Percentiles rank a stretch among this genome's conserved stretches.
Conservation (phyloP, 768 basidiomycete species). For the Porpolomopsis calyptriformis region DNA sequence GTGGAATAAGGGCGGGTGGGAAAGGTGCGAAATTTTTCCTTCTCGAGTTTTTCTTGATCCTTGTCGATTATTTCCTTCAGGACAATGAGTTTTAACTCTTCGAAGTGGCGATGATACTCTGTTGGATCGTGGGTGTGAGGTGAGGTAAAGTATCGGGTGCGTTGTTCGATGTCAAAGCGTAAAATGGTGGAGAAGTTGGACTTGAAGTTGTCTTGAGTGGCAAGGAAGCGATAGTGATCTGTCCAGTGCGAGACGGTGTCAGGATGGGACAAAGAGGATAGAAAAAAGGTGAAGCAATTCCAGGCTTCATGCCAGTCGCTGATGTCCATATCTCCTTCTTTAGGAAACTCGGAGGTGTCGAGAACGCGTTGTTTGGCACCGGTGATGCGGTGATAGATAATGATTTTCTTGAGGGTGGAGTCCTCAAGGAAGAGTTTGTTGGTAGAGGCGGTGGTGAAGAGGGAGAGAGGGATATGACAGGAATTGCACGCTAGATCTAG, state of each 20-base stretch:
- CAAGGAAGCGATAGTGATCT: neutral
- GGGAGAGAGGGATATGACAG: conserved; percentile 4
- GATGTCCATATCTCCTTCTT: conserved; percentile 8
- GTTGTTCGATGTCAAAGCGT: conserved; percentile 9
- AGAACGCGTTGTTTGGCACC: conserved; percentile 6
- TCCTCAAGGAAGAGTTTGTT: neutral
- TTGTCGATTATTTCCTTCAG: too few species aligned
- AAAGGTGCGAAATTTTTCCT: too few species aligned
- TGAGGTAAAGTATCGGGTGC: neutral
- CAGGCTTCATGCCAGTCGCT: conserved; percentile 13
- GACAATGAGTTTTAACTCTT: neutral
- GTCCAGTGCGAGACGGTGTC: neutral
- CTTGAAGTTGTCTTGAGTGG: conserved; percentile 7
- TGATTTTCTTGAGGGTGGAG: neutral
- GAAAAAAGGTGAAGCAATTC: conserved; percentile 7
- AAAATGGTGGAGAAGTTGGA: conserved; percentile 10
- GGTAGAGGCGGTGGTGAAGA: conserved; percentile 1
- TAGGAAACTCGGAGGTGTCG: conserved; percentile 10
- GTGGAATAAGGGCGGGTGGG: too few species aligned
- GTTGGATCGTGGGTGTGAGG: neutral
- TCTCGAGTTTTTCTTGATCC: too few species aligned
- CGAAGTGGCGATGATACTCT: neutral
- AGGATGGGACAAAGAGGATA: neutral
- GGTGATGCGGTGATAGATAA: neutral
- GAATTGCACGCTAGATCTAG: conserved; percentile 4